These are phyloP conservation scores for Fomitopsis palustris DNA, from an alignment of 1,284 basidiomycete species.

Conservation along the genomic window DNA sequence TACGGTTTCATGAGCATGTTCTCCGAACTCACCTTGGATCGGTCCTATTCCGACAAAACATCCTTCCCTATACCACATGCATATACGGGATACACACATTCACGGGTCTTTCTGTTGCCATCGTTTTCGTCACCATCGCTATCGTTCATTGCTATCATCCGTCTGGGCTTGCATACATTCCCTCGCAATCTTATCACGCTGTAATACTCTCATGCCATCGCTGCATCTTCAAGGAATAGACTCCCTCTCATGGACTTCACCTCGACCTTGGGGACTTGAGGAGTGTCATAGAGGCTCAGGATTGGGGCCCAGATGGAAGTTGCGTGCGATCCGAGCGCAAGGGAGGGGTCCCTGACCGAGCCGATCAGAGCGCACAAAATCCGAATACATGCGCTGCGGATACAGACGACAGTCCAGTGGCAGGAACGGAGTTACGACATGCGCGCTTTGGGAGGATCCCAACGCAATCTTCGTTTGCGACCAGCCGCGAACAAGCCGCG, in stretches of 20 bases:
- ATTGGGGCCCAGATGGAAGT: no score
- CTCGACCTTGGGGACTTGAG: no score
- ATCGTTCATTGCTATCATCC: background rate
- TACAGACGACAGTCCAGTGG: background rate
- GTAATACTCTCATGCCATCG: background rate
- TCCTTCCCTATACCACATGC: background rate
- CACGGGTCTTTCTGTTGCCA: background rate
- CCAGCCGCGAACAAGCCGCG: no score
- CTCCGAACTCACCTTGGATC: background rate
- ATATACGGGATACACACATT: background rate
- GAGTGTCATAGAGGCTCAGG: background rate
- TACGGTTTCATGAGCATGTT: background rate
- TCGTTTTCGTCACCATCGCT: background rate
- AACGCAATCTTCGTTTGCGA: no score
- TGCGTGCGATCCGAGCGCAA: background rate
- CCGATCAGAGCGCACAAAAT: background rate
- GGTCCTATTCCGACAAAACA: background rate
- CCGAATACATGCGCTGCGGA: background rate
- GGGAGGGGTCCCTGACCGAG: background rate
- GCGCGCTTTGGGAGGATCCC: background rate
- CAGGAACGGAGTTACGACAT: background rate
- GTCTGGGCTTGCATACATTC: background rate
- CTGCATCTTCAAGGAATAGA: background rate
- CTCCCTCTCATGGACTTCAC: background rate
- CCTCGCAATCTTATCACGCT: background rate